Conservation (phyloP, 208 protist species). For the Crithidia fasciculata region DNA sequence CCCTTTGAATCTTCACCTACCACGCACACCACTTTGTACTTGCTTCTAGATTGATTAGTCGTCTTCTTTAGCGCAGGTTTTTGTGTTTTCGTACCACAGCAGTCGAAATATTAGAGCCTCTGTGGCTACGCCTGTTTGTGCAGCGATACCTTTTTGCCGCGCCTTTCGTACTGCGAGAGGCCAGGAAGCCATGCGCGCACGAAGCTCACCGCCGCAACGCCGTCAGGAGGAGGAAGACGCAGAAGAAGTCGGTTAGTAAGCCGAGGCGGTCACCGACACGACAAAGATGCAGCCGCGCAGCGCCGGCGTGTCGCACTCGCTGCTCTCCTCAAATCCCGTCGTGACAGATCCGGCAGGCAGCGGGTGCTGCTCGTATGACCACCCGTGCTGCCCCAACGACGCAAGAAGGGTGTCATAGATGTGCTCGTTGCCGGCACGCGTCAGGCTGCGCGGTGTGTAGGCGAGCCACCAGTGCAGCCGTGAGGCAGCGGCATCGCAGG, state of each 20-base stretch:
- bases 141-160: neutral
- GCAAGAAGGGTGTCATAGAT: conserved; percentile 31
- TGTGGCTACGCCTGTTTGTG: too few relatives aligned
- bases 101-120: too few relatives aligned
- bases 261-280: neutral
- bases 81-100: too few relatives aligned
- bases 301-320: conserved; percentile 8
- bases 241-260: neutral
- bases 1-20: too few relatives aligned
- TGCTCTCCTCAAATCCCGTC: conserved; percentile 25
- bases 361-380: conserved; percentile 11
- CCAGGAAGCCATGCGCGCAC: neutral
- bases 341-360: conserved; percentile 9
- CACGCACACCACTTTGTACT: too few relatives aligned
- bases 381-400: conserved; percentile 2
- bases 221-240: neutral
- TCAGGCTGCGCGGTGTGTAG: conserved; percentile 49
- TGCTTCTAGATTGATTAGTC: too few relatives aligned
- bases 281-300: conserved; percentile 34
- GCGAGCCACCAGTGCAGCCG: conserved; percentile 39
- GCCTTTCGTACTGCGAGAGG: neutral
- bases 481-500: neutral
- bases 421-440: conserved; percentile 27
- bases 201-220: neutral
- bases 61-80: too few relatives aligned